Percentiles rank a stretch among this genome's conserved stretches.
Conservation (phyloP, 345 rosid species). For the Hypericum perforatum region DNA sequence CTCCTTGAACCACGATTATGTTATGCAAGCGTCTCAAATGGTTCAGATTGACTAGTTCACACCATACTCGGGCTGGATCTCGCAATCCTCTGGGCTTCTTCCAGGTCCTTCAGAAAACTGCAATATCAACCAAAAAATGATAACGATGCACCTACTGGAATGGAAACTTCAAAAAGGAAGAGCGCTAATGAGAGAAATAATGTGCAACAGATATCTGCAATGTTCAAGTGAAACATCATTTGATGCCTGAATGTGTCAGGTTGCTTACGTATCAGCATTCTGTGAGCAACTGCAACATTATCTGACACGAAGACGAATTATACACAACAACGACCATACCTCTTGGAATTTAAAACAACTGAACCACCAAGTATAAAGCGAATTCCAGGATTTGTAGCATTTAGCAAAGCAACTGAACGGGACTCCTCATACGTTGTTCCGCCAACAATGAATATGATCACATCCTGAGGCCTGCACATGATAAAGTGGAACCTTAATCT, state of each 20-base stretch:
- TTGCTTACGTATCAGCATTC: no score
- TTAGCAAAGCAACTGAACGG: slow-evolving; percentile 67
- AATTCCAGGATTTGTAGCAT: slow-evolving; percentile 66
- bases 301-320: not conserved
- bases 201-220: no score
- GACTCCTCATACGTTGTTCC: slow-evolving; percentile 98
- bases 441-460: slow-evolving; percentile 84
- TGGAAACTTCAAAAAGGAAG: no score
- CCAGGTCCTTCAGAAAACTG: slow-evolving; percentile 82
- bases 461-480: slow-evolving; percentile 75
- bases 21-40: no score
- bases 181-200: no score
- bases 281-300: no score
- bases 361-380: slow-evolving; percentile 89
- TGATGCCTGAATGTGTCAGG: no score
- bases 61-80: slow-evolving; percentile 19
- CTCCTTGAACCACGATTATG: no score
- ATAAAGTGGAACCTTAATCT: slow-evolving; percentile 4
- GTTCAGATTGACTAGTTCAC: no score
- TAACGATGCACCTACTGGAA: no score
- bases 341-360: slow-evolving; percentile 67
- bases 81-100: slow-evolving; percentile 73
- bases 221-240: no score
- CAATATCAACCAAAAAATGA: not conserved
- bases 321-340: slow-evolving; percentile 27